Base-by-base conservation (phyloP, 2,329 filamentous ascomycete species). In the Penicillium sp. region DNA sequence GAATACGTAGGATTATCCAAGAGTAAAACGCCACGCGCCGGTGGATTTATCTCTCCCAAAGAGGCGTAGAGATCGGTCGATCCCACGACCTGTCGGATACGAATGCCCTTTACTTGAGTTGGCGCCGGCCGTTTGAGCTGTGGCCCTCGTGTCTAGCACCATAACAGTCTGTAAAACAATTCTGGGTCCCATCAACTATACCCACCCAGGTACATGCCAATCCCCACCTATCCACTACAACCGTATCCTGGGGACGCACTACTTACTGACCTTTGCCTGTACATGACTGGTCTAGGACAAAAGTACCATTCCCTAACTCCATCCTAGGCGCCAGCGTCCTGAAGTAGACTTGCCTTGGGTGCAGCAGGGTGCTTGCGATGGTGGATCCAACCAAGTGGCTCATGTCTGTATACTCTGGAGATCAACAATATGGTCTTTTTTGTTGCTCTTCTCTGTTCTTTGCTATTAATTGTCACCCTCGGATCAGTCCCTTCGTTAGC, bases 81-180 rank as follows among this genome's bases (percentile, higher is more conserved):
- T 59, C 53, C 51, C 50, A 54, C 13, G 24, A 26, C 3, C 29
- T 44, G 48, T 56, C 56, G 59, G 53, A 61, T 59, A 55, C 33
- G 39, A 59, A 48, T 61, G 53, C 56, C 56, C 46, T 26, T 26
- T 41, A 56, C 54, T 61, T 55, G 48, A 61, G 59, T 61, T 61
- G 27, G 48, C 53, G 56, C 59, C 59, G 59, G 59, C 47, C 37
- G 56, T 58, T 61, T 56, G 33, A 33, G 47, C 52, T 37, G 53
- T 44, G 35, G 43, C 44, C 37, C 54, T 31, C 39, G 19, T 41
- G 39, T 41, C 19, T 41, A 41, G 48, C 48, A 35, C 33, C 48
- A 37, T 39, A 22, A 50, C 41, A 48, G 46, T 22, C 22, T 35
- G 39, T 14, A 43, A 45, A 35, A 11, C 11, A 22, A 26, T 16